Base-by-base conservation (phyloP, 75 land plant genomes). In the Picea glauca region DNA sequence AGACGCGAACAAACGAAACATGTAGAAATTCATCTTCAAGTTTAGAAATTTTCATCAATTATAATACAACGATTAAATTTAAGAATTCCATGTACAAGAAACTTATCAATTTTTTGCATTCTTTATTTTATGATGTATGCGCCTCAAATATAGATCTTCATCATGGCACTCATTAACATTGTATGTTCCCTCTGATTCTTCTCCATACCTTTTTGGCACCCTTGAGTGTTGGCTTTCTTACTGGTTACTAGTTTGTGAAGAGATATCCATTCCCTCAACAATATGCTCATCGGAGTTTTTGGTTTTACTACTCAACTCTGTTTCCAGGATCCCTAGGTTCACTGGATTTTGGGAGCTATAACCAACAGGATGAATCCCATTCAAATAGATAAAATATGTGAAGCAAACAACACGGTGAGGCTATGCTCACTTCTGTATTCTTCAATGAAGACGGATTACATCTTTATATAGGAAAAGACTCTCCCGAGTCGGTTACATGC, bases 341-440 rank as follows among this genome's bases (percentile, higher is more conserved):
- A 70, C 15, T 6, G 54, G 9, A 70, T 32, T 70, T 70, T 70
- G 17, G n/a, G 13, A 70, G 8, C 79, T 84, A 13, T 18, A 61
- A 54, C 76, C 80, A 79, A 78, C 78, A 43, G 76, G 66, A 68
- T 79, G 82, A 3, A 78, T 67, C 46, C 83, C 81, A 59, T 74
- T 74, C 56, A 85, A 81, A 62, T 23, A 26, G 26, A 26, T 26
- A 26, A 26, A 26, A 26, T 26, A 26, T 26, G 26, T 26, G 26
- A 26, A 26, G 26, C 26, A 26, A 26, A 26, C 26, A 26, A 26
- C 26, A 26, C 26, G 26, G 26, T 26, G 26, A 26, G 26, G 26
- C 26, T 26, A 26, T 26, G 26, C 26, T 26, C 26, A 26, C 26
- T 26, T 26, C 26, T 26, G 26, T 26, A 26, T 26, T 26, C 26